Conservation (phyloP, 768 basidiomycete genomes). For the Panus rudis region DNA sequence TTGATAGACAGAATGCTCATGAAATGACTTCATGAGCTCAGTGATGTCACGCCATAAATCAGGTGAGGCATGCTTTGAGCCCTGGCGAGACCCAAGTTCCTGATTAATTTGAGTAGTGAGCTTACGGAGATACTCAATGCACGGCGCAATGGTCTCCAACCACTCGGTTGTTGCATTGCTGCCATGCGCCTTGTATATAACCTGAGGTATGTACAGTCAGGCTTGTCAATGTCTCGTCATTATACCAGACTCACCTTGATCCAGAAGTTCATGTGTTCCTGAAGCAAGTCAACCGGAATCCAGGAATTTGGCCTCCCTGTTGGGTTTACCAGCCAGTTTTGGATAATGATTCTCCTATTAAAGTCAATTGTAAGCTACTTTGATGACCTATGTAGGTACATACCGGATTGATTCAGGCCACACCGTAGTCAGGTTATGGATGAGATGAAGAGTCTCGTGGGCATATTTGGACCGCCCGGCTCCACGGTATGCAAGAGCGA, state of each 20-base stretch:
- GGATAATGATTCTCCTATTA: constrained; percentile 21
- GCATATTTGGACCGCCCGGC: constrained; percentile 24
- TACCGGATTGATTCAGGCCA: constrained; percentile 12
- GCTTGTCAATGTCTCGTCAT: not conserved
- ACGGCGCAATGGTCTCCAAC: constrained; percentile 25
- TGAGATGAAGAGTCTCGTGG: constrained; percentile 11
- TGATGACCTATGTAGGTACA: not conserved
- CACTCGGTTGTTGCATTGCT: constrained; percentile 29
- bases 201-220: constrained; percentile 10
- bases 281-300: constrained; percentile 25
- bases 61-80: constrained; percentile 23
- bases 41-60: constrained; percentile 12
- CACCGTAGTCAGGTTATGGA: constrained; percentile 12
- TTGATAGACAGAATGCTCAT: not conserved
- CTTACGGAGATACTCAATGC: constrained; percentile 19
- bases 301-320: constrained; percentile 18
- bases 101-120: constrained; percentile 20
- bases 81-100: constrained; percentile 24
- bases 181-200: constrained; percentile 26
- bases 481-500: constrained; percentile 19
- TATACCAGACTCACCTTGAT: constrained; percentile 21
- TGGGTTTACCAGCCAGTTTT: constrained; percentile 29
- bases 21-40: not conserved
- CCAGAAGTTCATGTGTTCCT: constrained; percentile 29
- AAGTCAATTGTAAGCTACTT: not conserved